Percentiles rank a stretch among this genome's conserved stretches.
These are phyloP conservation scores for Termitomyces titanicus DNA, from an alignment of 768 basidiomycete species.

Conservation along the genomic window DNA sequence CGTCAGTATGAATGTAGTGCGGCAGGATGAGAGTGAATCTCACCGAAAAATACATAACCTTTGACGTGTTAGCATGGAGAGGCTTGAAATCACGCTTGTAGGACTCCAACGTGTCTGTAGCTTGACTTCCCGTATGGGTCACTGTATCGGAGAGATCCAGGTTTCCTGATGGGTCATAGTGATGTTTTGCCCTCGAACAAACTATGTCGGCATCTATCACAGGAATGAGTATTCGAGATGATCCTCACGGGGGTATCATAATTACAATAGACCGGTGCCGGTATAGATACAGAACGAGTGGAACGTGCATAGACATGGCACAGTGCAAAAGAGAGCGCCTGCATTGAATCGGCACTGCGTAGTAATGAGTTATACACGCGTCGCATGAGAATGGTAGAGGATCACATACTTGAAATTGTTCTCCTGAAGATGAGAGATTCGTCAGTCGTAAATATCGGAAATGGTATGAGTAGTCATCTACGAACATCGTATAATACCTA, in stretches of 20 bases:
- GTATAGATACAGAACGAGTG: conserved; percentile 83
- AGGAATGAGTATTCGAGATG: neutral
- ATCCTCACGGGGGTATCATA: neutral
- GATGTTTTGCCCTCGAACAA: conserved; percentile 59
- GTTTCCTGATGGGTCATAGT: conserved; percentile 51
- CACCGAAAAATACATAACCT: conserved; percentile 40
- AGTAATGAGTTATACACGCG: neutral
- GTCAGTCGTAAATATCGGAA: neutral
- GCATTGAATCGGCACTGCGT: conserved; percentile 60
- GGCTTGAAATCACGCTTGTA: conserved; percentile 52
- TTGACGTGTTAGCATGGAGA: conserved; percentile 27
- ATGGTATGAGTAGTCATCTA: neutral
- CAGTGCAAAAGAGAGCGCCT: conserved; percentile 65
- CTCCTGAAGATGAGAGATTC: conserved; percentile 25
- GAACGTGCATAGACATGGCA: conserved; percentile 81
- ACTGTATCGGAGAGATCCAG: conserved; percentile 38
- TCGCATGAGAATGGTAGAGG: neutral
- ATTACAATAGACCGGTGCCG: conserved; percentile 82
- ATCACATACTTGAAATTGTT: conserved; percentile 56
- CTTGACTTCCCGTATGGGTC: conserved; percentile 33
- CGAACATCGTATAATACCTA: conserved; percentile 43
- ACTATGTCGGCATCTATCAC: conserved; percentile 72
- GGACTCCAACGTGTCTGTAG: conserved; percentile 34
- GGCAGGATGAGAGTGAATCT: conserved; percentile 7
- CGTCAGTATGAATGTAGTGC: neutral